Conservation (phyloP, 2,329 filamentous ascomycete genomes). For the Juglanconis juglandina region DNA sequence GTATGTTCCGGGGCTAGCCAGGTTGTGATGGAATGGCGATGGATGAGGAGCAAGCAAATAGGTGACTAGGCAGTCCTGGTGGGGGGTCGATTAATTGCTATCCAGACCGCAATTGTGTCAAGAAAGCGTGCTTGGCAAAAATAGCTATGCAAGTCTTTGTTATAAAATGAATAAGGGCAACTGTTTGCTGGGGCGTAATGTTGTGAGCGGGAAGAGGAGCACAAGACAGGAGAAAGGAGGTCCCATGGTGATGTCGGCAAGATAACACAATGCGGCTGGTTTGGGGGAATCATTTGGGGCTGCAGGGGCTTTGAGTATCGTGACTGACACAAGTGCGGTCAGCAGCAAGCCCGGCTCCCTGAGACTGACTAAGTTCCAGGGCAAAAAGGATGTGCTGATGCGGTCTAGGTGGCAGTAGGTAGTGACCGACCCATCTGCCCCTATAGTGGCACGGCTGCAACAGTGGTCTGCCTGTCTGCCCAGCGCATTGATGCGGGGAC, state of each 20-base stretch:
- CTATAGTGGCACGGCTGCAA: neutral
- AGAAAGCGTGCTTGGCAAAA: conserved; percentile 4
- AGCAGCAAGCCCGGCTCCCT: neutral
- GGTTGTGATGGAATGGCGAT: neutral
- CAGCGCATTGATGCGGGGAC: conserved; percentile 7
- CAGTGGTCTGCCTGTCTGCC: neutral
- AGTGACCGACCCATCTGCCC: neutral
- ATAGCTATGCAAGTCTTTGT: conserved; percentile 3
- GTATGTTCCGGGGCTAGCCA: neutral
- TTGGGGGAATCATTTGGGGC: neutral
- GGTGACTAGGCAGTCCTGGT: neutral
- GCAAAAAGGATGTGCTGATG: neutral
- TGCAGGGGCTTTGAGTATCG: neutral
- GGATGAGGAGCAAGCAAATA: neutral
- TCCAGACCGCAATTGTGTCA: conserved; percentile 13
- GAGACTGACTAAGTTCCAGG: conserved; percentile 5
- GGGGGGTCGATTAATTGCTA: neutral
- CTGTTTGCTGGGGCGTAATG: neutral
- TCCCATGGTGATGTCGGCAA: neutral
- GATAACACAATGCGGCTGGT: conserved; percentile 13
- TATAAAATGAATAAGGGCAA: neutral
- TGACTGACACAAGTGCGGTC: conserved; percentile 7
- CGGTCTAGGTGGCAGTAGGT: neutral
- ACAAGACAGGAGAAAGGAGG: conserved; percentile 6
- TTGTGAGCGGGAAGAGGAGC: neutral